phyloP scores from a whole-genome alignment of 495 filamentous ascomycete genomes.

The Barbatosphaeria neglecta region DNA sequence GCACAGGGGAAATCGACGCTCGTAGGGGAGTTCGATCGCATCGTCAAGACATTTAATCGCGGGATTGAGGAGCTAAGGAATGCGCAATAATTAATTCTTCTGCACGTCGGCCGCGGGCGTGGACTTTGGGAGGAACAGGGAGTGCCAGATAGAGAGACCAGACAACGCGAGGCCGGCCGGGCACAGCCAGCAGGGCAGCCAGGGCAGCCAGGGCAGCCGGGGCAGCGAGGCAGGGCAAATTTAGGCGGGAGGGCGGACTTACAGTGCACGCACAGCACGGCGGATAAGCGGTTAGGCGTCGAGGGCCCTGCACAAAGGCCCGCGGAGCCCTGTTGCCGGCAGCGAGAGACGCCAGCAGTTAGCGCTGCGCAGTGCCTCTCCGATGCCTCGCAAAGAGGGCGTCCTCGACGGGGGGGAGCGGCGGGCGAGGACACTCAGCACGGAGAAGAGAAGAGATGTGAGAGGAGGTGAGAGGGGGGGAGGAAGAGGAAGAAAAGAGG shows the following conservation, averaged over 20 bases:
- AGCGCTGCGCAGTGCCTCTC: background rate
- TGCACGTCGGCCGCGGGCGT: background rate
- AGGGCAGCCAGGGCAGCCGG: no score
- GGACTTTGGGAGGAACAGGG: background rate
- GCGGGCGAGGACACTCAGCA: background rate
- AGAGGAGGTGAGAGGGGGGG: background rate
- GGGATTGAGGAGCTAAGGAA: conserved; percentile 14
- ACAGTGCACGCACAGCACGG: background rate
- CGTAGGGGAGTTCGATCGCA: conserved; percentile 22
- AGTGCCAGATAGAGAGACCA: background rate
- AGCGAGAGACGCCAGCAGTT: background rate
- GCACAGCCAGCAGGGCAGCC: no score
- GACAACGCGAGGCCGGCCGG: background rate
- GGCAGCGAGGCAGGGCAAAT: no score
- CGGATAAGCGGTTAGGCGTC: no score
- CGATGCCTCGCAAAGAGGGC: background rate
- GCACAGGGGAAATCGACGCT: conserved; percentile 22
- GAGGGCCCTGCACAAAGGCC: no score
- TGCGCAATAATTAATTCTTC: conserved; percentile 9
- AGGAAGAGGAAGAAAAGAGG: background rate
- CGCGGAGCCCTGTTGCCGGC: no score
- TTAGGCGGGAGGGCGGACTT: background rate
- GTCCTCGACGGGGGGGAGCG: background rate
- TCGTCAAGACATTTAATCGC: conserved; percentile 26
- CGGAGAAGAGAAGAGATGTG: background rate